Percentiles rank a stretch among this genome's conserved stretches.
phyloP scores from a whole-genome alignment of 2,329 filamentous ascomycete genomes.

The Passalora sequoiae region DNA sequence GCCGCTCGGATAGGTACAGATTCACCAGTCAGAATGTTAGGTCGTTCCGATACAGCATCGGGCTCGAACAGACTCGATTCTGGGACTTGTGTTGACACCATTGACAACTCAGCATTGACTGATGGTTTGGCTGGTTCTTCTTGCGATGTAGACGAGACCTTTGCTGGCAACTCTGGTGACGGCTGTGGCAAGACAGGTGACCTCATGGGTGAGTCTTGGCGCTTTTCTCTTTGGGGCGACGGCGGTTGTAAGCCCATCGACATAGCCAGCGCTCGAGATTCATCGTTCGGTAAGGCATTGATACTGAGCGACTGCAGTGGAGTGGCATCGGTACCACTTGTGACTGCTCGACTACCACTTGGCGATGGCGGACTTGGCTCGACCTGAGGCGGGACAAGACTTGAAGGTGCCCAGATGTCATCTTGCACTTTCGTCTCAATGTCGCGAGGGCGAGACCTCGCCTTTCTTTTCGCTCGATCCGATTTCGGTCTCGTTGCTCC shows the following conservation, averaged over 20 bases:
- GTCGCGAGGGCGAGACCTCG: slow-evolving; percentile 9
- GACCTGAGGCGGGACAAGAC: slow-evolving; percentile 5
- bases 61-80: slow-evolving; percentile 22
- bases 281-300: slow-evolving; percentile 21
- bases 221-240: slow-evolving; percentile 14
- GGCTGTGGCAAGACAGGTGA: slow-evolving; percentile 13
- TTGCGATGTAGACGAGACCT: neutral
- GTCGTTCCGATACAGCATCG: slow-evolving; percentile 6
- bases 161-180: slow-evolving; percentile 8
- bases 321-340: slow-evolving; percentile 23
- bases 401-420: slow-evolving; percentile 27
- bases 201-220: slow-evolving; percentile 20
- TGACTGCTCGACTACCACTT: slow-evolving; percentile 20
- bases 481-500: neutral
- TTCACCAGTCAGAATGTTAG: slow-evolving; percentile 8
- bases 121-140: neutral
- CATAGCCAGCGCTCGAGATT: slow-evolving; percentile 12
- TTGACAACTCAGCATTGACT: slow-evolving; percentile 8
- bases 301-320: slow-evolving; percentile 28
- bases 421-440: slow-evolving; percentile 12
- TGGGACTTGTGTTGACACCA: slow-evolving; percentile 11
- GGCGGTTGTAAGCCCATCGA: slow-evolving; percentile 20
- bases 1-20: slow-evolving; percentile 10
- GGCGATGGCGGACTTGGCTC: slow-evolving; percentile 13
- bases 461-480: neutral